A percentile compares a stretch with the other conserved stretches of the same genome.
These are phyloP conservation scores for Talaromyces adpressus DNA, from an alignment of 495 filamentous ascomycete species.

Conservation along the genomic window DNA sequence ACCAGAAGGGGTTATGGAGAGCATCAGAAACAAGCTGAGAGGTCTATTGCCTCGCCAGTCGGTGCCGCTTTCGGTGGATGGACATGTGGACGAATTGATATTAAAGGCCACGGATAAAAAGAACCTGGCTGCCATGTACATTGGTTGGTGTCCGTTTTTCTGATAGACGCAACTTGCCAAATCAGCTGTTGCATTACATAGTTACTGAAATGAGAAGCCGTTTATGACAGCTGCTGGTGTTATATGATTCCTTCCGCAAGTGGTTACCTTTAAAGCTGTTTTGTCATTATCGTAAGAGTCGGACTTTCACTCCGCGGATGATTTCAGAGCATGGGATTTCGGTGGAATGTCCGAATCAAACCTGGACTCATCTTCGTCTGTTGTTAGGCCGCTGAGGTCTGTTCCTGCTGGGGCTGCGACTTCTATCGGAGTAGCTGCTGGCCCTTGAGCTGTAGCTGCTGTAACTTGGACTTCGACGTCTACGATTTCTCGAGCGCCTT, in stretches of 20 bases:
- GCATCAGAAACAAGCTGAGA: slow-evolving; percentile 76
- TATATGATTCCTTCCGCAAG: not conserved
- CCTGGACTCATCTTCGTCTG: not conserved
- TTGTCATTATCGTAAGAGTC: not conserved
- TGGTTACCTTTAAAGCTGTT: not conserved
- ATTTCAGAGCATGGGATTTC: not conserved
- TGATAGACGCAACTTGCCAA: slow-evolving; percentile 25
- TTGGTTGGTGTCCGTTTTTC: slow-evolving; percentile 95
- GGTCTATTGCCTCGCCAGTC: slow-evolving; percentile 79
- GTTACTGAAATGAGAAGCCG: not conserved
- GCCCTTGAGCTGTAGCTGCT: slow-evolving; percentile 40
- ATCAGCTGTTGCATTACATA: not conserved
- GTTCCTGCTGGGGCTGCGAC: slow-evolving; percentile 33
- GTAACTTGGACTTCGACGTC: slow-evolving; percentile 49
- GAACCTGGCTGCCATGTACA: slow-evolving; percentile 88
- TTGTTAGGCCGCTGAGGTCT: slow-evolving; percentile 21
- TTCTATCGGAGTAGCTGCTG: slow-evolving; percentile 38
- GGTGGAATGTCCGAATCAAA: not conserved
- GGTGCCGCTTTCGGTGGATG: slow-evolving; percentile 88
- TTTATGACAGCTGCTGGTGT: not conserved
- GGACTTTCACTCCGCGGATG: not conserved
- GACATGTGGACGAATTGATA: slow-evolving; percentile 90
- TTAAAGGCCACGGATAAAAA: slow-evolving; percentile 68
- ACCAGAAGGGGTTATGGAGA: slow-evolving; percentile 83
- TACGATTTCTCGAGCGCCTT: slow-evolving; percentile 27